Base-by-base conservation (phyloP, 768 basidiomycete species). In the Termitomyces sp. region DNA sequence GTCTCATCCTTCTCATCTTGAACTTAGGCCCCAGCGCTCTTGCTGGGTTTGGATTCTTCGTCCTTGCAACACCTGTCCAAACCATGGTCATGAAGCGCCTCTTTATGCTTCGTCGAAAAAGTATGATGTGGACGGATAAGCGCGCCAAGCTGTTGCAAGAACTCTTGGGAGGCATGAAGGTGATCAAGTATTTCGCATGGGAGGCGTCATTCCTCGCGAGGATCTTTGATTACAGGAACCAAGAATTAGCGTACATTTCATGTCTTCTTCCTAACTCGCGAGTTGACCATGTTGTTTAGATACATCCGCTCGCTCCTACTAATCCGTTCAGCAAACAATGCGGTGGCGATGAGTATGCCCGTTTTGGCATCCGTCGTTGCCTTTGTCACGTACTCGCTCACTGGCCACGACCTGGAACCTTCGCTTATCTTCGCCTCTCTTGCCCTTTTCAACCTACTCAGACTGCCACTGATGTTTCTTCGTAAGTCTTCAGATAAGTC, bases 181-280 rank as follows among this genome's bases (percentile, higher is more conserved):
- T 96, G 63, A 91, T 97, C 81, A 97, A 97, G 73, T 88, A 89
- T 71, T 96, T 96, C 73, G 87, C 90, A 6, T 95, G 92, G 92
- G 92, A 94, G 68, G 67, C 74, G 1, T 92, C 95, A 0, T 96
- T 93, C 73, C 79, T 96, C 24, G 76, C 84, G 16, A 85, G 89
- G 49, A 82, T 97, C 32, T 80, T 82, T 35, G 83, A 82, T 45
- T 90, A 90, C 68, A 81, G 96, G 56, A 77, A 75, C 53, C 81
- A 82, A 54, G 95, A 96, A 73, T 85, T 94, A 74, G 71, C 67
- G 82, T 90, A 80, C 45, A 81, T 67, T 18, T 16, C 18, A 28
- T 24, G 15, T 8, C 49, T 22, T 33, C 40, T 56, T 33, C 13
- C 28, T 12, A 11, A 22, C 6, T 53, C 36, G 8, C 45, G 4